A percentile compares a stretch with the other conserved stretches of the same genome.
Conservation (phyloP, 176 grass and related monocot genomes). For the Phoenix dactylifera region DNA sequence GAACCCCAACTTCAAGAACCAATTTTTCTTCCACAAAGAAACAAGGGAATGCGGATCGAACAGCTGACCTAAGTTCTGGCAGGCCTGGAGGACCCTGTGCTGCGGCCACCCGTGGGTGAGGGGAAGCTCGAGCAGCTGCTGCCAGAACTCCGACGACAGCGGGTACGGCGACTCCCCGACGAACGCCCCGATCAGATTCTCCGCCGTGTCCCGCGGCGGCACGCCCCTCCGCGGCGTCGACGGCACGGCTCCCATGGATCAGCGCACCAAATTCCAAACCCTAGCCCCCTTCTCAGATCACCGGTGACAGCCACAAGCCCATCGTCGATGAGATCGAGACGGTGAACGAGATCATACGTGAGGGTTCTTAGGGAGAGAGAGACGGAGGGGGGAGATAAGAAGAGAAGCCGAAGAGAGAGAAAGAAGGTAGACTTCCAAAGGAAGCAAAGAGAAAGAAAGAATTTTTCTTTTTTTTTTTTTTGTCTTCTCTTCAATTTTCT, state of each 20-base stretch:
- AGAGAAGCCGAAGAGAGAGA: slow-evolving; percentile 1
- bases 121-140: slow-evolving; percentile 80
- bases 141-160: slow-evolving; percentile 90
- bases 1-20: no score
- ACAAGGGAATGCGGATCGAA: background rate
- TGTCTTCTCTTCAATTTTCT: no score
- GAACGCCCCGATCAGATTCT: slow-evolving; percentile 76
- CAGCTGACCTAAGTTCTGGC: slow-evolving; percentile 68
- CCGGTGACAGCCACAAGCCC: slow-evolving; percentile 9
- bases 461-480: no score
- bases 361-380: no score
- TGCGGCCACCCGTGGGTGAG: slow-evolving; percentile 86
- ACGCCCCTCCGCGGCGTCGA: slow-evolving; percentile 51
- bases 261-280: slow-evolving; percentile 5
- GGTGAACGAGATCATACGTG: slow-evolving; percentile 7
- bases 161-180: slow-evolving; percentile 67
- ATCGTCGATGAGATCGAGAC: slow-evolving; percentile 8
- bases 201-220: slow-evolving; percentile 33
- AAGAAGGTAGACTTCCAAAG: background rate
- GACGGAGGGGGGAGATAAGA: no score
- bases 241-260: slow-evolving; percentile 75
- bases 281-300: slow-evolving; percentile 5
- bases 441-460: background rate
- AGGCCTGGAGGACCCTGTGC: slow-evolving; percentile 83
- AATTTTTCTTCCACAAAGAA: background rate